phyloP scores from a whole-genome alignment of 345 rosid species.

The Populus nigra region DNA sequence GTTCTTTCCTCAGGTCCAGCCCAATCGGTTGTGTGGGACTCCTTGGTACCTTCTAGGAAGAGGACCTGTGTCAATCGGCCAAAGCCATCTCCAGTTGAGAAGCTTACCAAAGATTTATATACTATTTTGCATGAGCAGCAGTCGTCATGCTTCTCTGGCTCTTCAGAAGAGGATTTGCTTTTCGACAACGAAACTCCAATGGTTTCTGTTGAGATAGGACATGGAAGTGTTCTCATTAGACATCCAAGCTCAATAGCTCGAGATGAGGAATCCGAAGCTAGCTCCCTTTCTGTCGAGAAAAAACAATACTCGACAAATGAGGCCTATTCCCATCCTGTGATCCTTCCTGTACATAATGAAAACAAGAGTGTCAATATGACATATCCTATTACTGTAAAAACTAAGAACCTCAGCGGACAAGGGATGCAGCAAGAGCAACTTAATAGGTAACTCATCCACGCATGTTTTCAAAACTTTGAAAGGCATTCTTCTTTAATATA shows the following conservation, averaged over 20 bases:
- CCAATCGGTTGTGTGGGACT: constrained; percentile 86
- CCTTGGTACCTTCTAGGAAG: constrained; percentile 81
- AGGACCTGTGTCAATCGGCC: constrained; percentile 83
- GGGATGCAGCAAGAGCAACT: constrained; percentile 55
- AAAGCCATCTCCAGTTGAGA: constrained; percentile 83
- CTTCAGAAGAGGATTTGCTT: constrained; percentile 91
- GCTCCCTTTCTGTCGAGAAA: constrained; percentile 87
- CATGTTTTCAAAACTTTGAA: not conserved
- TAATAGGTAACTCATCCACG: constrained; percentile 48
- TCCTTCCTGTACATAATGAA: constrained; percentile 41
- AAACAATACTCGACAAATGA: constrained; percentile 49
- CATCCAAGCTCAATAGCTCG: constrained; percentile 77
- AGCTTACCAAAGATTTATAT: constrained; percentile 82
- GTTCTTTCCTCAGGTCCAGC: constrained; percentile 58
- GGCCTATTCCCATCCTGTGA: constrained; percentile 53
- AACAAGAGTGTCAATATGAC: constrained; percentile 30
- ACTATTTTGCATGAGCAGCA: constrained; percentile 93
- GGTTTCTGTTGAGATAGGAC: constrained; percentile 97
- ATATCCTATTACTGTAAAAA: constrained; percentile 31
- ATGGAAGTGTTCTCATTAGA: constrained; percentile 85
- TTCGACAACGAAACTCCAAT: constrained; percentile 82
- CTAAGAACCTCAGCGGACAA: constrained; percentile 40
- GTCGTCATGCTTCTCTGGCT: constrained; percentile 79
- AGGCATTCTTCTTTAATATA: not conserved
- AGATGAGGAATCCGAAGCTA: constrained; percentile 97